These are phyloP conservation scores for Sporothrix protearum DNA, from an alignment of 2,329 filamentous ascomycete species.

Conservation along the genomic window DNA sequence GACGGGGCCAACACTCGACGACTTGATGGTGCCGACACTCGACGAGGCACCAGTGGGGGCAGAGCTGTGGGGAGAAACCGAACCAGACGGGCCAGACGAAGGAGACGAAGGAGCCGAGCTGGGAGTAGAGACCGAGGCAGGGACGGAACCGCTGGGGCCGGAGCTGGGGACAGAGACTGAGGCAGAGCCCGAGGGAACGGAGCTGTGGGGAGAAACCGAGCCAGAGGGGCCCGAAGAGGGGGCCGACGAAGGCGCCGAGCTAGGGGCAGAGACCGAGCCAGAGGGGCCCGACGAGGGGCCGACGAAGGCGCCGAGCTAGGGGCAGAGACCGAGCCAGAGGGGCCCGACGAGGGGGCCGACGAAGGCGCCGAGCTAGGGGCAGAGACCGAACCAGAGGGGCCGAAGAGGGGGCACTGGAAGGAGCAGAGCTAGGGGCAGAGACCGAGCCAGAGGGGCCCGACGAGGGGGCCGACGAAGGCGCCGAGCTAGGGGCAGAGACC, in stretches of 20 bases:
- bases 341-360: slow-evolving; percentile 14
- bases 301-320: not conserved
- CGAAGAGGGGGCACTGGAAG: not conserved
- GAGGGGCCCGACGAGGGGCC: no score
- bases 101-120: not conserved
- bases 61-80: not conserved
- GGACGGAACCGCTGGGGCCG: not conserved
- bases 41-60: slow-evolving; percentile 8
- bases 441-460: not conserved
- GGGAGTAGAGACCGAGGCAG: not conserved
- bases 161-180: not conserved
- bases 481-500: not conserved
- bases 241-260: not conserved
- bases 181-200: not conserved
- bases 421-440: not conserved
- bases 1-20: not conserved
- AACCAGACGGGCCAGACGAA: not conserved
- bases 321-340: not conserved
- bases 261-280: not conserved
- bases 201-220: not conserved
- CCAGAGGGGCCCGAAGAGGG: not conserved
- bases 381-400: not conserved
- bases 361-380: slow-evolving; percentile 17
- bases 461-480: not conserved
- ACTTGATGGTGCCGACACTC: not conserved